Evolutionary conservation across 2,329 filamentous ascomycete species (phyloP), one percentile per base, ranked within the genome.

Genomic region (Exserohilum turcica): DNA sequence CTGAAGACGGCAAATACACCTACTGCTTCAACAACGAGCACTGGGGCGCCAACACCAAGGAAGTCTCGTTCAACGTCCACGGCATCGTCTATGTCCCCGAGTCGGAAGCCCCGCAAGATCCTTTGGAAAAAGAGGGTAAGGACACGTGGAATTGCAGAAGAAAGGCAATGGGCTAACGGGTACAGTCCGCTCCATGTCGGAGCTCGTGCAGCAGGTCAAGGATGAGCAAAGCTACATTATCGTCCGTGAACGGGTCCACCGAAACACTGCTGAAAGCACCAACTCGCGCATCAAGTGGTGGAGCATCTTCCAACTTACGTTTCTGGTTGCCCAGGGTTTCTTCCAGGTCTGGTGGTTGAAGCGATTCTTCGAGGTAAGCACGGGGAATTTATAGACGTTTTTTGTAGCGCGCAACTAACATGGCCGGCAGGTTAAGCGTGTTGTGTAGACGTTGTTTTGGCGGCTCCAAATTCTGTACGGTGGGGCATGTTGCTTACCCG

Each of bases 301-400:
- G 94, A 97, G 94, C 77, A 84, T 97, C 67, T 97, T 97, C 78
- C 92, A 99, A 78, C 86, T 99, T 61, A 84, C 86, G 51, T 87
- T 97, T 44, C 84, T 99, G 59, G 82, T 95, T 63, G 92, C 89
- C 68, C 91, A 97, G 81, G 94, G 92, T 56, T 81, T 97, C 63
- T 99, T 99, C 82, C 94, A 99, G 81, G 93, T 99, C 63, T 99
- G 94, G 93, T 99, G 94, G 92, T 78, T 99, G 75, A 94, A 96
- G 80, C 86, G 94, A 73, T 99, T 99, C 84, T 97, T 97, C 73
- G 92, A 97, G 86, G 86, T 87, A 73, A 54, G 61, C 27, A 8
- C 28, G 6, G 10, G 28, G 24, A 8, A 5, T 16, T 16, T 18
- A 59, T 12, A 10, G 16, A 16, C 3, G 27, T 2, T 21, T 10